A percentile compares a stretch with the other conserved stretches of the same genome.
Conservation (phyloP, 257 asterid species). For the Nicotiana sylvestris region DNA sequence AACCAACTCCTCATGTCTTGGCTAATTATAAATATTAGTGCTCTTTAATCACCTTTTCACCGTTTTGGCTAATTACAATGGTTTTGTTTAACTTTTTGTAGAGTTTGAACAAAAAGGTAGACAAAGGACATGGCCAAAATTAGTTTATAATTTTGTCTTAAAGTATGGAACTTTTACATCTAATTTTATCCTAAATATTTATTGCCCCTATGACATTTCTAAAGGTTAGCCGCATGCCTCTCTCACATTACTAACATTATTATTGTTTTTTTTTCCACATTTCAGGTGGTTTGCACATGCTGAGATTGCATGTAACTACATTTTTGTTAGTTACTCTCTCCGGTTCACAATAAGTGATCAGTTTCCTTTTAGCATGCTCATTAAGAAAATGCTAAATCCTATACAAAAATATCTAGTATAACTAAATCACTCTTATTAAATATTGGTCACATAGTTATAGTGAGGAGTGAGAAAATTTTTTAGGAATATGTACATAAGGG, state of each 20-base stretch:
- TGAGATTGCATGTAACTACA: background rate
- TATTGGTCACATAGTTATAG: too few species aligned
- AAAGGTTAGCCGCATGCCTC: slow-evolving; percentile 2
- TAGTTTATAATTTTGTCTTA: background rate
- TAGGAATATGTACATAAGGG: too few species aligned
- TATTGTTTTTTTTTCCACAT: background rate
- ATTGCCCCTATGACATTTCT: background rate
- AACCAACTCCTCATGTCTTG: background rate
- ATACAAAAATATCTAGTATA: too few species aligned
- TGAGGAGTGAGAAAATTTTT: too few species aligned
- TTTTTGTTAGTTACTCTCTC: background rate
- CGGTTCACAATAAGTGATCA: too few species aligned
- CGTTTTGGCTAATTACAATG: slow-evolving; percentile 14
- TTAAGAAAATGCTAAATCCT: too few species aligned
- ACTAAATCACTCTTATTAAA: too few species aligned
- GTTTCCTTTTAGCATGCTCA: too few species aligned
- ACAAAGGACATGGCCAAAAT: background rate
- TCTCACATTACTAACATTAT: background rate
- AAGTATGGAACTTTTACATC: background rate
- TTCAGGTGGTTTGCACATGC: slow-evolving; percentile 8
- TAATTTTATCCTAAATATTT: background rate
- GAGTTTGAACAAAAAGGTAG: slow-evolving; percentile 10
- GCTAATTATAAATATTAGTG: slow-evolving; percentile 14
- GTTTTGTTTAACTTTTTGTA: background rate
- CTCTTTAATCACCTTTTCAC: slow-evolving; percentile 9